phyloP scores from a whole-genome alignment of 2,329 filamentous ascomycete genomes.

The Davidsoniella eucalypti region DNA sequence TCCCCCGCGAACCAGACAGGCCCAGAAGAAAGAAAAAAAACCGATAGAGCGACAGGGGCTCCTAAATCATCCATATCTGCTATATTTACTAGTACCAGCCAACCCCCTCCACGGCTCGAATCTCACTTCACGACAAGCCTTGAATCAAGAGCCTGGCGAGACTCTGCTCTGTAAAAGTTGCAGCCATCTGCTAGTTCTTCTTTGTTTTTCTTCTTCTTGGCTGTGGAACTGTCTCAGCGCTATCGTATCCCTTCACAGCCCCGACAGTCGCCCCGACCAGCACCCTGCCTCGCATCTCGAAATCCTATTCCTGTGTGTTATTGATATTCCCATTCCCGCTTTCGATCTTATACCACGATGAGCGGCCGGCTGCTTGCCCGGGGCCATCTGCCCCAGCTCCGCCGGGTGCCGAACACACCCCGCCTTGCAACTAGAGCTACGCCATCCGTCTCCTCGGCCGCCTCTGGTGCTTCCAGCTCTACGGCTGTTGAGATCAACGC shows the following conservation, averaged over 20 bases:
- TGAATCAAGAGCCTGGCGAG: background rate
- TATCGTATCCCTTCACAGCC: background rate
- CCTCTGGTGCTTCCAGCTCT: background rate
- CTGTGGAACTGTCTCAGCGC: background rate
- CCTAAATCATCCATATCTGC: background rate
- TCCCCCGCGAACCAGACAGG: background rate
- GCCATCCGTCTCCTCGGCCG: background rate
- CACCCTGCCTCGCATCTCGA: background rate
- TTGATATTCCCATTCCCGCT: background rate
- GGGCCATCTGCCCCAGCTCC: constrained; percentile 9
- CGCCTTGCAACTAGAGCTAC: background rate
- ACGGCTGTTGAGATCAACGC: background rate
- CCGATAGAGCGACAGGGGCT: background rate
- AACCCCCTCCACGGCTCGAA: background rate
- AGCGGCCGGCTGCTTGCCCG: constrained; percentile 13
- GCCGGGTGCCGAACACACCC: constrained; percentile 8
- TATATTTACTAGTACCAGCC: background rate
- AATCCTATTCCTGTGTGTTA: background rate
- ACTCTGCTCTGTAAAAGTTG: background rate
- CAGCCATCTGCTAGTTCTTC: background rate
- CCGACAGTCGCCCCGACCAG: background rate
- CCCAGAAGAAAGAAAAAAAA: background rate
- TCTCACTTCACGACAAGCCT: constrained; percentile 2
- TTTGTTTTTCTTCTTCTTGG: background rate
- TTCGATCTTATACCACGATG: constrained; percentile 3